Base-by-base conservation (phyloP, 345 rosid species). In the Aquilaria yunnanensis region DNA sequence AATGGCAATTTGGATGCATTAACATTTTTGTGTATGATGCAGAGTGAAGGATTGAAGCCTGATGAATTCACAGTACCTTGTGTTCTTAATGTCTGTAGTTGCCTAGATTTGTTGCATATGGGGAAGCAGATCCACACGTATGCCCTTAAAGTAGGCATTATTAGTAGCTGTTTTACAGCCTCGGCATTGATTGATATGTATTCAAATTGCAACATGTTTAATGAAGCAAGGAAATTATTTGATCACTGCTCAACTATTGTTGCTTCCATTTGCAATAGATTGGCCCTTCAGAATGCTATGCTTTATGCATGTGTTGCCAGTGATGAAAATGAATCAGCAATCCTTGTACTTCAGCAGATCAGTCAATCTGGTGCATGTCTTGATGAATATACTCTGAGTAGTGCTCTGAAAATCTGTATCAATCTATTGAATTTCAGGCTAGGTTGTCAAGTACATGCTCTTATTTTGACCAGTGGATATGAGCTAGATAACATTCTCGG, bases 161-260 rank as follows among this genome's bases (percentile, higher is more conserved):
- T 69, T 57, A 72, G 72, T 65, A 85, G 85, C 68, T 79, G 80
- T 65, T 84, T 74, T 59, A 67, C 69, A 29, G 43, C 78, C 10
- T 84, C 90, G 5, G 86, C 96, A 1, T 77, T 88, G 74, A 61
- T 86, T 49, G 90, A 84, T 78, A 79, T 89, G 90, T 84, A 89
- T 65, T 84, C 90, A 0, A 78, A 89, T 73, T 86, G 86, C 67
- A 52, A 67, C 6, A 68, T 43, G 23, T 57, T 86, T 56, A 59
- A 63, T 64, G 81, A 76, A 37, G 88, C 90, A 32, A 59, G 41
- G 32, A 64, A 47, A 61, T 50, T 84, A 31, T 84, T 84, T 66
- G 62, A 64, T 62, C 75, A 67, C 33, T 47, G 59, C 30, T 62
- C 50, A 12, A 46, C 56, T 11, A 31, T 49, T 48, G 63, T 55